Conservation (phyloP, 805 yeast species). For the Aciculoconidium aculeatum region DNA sequence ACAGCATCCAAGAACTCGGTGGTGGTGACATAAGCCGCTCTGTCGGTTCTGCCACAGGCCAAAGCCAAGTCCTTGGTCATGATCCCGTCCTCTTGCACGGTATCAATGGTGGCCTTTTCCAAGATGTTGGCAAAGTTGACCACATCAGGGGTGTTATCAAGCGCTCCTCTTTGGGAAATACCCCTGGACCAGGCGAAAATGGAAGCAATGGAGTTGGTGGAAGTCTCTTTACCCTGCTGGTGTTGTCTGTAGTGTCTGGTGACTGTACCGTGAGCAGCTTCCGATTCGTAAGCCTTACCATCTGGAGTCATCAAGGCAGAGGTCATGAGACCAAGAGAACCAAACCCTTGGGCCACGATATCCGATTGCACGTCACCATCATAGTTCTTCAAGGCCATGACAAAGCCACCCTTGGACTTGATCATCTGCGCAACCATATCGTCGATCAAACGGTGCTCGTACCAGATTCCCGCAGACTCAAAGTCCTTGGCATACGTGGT, state of each 20-base stretch:
- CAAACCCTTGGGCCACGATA: constrained; percentile 97
- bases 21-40: constrained; percentile 80
- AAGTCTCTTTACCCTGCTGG: constrained; percentile 95
- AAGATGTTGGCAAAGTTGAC: constrained; percentile 69
- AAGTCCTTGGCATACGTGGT: constrained; percentile 61
- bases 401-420: constrained; percentile 90
- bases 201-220: constrained; percentile 95
- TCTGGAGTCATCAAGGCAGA: constrained; percentile 96
- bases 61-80: constrained; percentile 97
- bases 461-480: constrained; percentile 83
- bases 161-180: constrained; percentile 82
- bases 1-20: constrained; percentile 88
- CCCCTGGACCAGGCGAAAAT: constrained; percentile 98
- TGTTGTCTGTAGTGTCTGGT: constrained; percentile 95
- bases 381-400: constrained; percentile 94
- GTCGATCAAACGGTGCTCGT: constrained; percentile 93
- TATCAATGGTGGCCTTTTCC: constrained; percentile 80
- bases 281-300: constrained; percentile 91
- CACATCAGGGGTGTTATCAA: constrained; percentile 84
- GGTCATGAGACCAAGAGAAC: constrained; percentile 94
- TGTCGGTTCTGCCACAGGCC: constrained; percentile 79
- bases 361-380: constrained; percentile 98
- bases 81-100: constrained; percentile 75
- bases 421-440: constrained; percentile 99
- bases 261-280: constrained; percentile 99